Base-by-base conservation (phyloP, 441 rosid species). In the Pelargonium myrrhifolium region DNA sequence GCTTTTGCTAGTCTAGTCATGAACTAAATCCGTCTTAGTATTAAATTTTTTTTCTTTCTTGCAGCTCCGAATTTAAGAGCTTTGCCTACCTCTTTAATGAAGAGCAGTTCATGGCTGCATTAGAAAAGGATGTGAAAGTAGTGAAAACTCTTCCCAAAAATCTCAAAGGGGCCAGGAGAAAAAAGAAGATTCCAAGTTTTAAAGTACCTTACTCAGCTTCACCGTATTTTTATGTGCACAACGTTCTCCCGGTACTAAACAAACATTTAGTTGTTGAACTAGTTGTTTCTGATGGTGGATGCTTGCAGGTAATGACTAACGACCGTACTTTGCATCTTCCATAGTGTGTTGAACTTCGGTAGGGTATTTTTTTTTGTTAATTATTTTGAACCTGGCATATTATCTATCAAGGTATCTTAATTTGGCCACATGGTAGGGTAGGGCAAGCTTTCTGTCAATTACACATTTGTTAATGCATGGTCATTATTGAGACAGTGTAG, bases 61-160 rank as follows among this genome's bases (percentile, higher is more conserved):
- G 80, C 92, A 94, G 99, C 79, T 88, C 96, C 12, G 84, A 89
- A 73, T 89, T 94, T 80, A 94, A 94, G 90, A 91, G 99, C 79
- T 94, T 94, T 80, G 88, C 99, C 10, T 94, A 94, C 74, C 87
- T 94, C 18, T 94, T 88, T 70, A 87, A 82, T 15, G 97, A 88
- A 83, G 97, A 94, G 35, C 92, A 87, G 40, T 94, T 94, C 80
- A 85, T 89, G 79, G 83, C 83, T 22, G 93, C 96, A 47, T 61
- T 94, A 67, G 78, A 76, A 26, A 91, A 86, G 70, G 97, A 94
- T 72, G 77, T 94, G 55, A 81, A 80, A 71, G 76, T 94, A 51
- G 86, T 90, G 66, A 93, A 84, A 81, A 90, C 97, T 70, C 99
- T 94, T 65, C 99, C 99, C 0, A 91, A 94, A 75, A 71, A 84